A percentile compares a stretch with the other conserved stretches of the same genome.
Conservation (phyloP, 805 yeast species). For the Kockiozyma suomiensis region DNA sequence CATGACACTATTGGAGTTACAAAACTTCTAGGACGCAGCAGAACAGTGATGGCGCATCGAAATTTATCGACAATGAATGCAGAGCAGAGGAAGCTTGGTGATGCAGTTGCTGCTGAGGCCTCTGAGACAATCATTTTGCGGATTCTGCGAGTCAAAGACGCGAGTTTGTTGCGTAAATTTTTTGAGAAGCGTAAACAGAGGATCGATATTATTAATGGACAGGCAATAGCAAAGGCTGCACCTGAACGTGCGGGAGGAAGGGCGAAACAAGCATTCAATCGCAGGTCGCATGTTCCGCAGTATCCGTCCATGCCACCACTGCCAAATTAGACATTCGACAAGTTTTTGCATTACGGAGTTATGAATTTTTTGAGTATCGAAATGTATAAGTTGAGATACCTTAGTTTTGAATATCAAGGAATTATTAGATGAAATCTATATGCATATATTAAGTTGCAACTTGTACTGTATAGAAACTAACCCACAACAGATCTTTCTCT, state of each 20-base stretch:
- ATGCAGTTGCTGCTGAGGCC: slow-evolving; percentile 49
- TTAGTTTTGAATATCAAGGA: too few relatives aligned
- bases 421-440: slow-evolving; percentile 1
- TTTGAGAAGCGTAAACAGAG: slow-evolving; percentile 63
- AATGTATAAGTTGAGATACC: too few relatives aligned
- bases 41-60: slow-evolving; percentile 73
- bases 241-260: neutral
- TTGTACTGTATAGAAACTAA: too few relatives aligned
- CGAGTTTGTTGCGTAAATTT: slow-evolving; percentile 60
- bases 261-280: slow-evolving; percentile 10
- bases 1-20: slow-evolving; percentile 47
- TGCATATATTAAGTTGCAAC: too few relatives aligned
- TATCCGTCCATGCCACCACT: slow-evolving; percentile 10
- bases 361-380: too few relatives aligned
- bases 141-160: slow-evolving; percentile 66
- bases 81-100: slow-evolving; percentile 51
- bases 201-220: slow-evolving; percentile 43
- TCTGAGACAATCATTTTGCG: slow-evolving; percentile 74
- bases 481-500: neutral
- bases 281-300: slow-evolving; percentile 17
- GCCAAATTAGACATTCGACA: neutral
- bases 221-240: slow-evolving; percentile 2
- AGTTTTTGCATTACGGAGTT: neutral
- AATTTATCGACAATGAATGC: slow-evolving; percentile 57
- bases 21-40: slow-evolving; percentile 59